Conservation (phyloP, 345 rosid species). For the Populus alba region DNA sequence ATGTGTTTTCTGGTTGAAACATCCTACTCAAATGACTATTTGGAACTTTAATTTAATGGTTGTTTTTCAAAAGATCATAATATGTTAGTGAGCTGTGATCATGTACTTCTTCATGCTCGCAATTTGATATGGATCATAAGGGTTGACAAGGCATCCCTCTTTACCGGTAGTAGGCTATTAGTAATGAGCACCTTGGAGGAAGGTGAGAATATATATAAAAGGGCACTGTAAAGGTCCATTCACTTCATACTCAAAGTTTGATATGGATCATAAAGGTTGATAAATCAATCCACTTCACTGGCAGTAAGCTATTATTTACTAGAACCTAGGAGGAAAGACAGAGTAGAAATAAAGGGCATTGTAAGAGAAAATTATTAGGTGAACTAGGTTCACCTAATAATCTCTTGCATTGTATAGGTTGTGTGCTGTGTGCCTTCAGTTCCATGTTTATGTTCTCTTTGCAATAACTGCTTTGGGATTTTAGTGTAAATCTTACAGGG, state of each 20-base stretch:
- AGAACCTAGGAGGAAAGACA: not conserved
- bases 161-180: not conserved
- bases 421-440: not conserved
- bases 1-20: not conserved
- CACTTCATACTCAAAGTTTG: not conserved
- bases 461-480: not conserved
- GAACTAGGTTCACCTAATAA: too few species aligned
- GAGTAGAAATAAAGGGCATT: not conserved
- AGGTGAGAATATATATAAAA: not conserved
- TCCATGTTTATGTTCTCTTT: not conserved
- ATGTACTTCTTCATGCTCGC: not conserved
- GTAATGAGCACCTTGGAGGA: not conserved
- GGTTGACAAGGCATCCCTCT: not conserved
- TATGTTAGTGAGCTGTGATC: not conserved
- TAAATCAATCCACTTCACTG: not conserved
- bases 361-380: too few species aligned
- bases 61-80: not conserved
- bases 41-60: not conserved
- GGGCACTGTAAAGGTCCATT: not conserved
- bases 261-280: not conserved
- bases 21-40: not conserved
- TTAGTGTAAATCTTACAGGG: not conserved
- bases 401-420: not conserved
- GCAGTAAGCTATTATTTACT: not conserved
- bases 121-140: not conserved